Base-by-base conservation (phyloP, 495 filamentous ascomycete genomes). In the Terfezia boudieri region DNA sequence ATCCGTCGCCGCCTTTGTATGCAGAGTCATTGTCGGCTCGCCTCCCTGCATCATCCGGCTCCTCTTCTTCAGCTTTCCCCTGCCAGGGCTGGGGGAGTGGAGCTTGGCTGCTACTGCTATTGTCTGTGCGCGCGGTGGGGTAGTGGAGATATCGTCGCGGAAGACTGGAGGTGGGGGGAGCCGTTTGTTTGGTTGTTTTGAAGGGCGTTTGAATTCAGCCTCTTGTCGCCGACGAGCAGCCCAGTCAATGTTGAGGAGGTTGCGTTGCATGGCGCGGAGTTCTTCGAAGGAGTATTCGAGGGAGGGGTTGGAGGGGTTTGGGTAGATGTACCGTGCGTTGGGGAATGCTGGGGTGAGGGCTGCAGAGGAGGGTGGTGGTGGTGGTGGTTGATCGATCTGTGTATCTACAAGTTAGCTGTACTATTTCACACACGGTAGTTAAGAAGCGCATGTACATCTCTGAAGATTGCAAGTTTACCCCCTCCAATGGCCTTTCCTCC, bases 1-100 rank as follows among this genome's bases (percentile, higher is more conserved):
- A 62, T 96, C 88, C 51, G 86, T 94, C 1, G 90, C 90, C 53
- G 88, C 89, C 52, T 79, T 84, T 16, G 90, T 98, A 63, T 95
- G 84, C 58, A 98, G 76, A 1, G 90, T 98, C 88, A 98, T 95
- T 1, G 90, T 98, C 26, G 86, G 84, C 63, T 57, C 59, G 38
- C 56, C 37, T 4, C 53, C 38, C 23, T 23, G n/a, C 14, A 50
- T 37, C 16, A 53, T 50, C 20, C 57, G 54, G 51, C 61, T 65
- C 17, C 62, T 57, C 52, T 52, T 64, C 17, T 57, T 51, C 16
- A 65, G 55, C 53, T 60, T 65, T 9, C 62, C 59, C 54, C 58
- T 65, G 53, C 64, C 64, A 46, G 63, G 62, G 37, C 57, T 60
- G 32, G 63, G 63, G 10, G 62, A 65, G 12, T 46, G 41, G 12